Base-by-base conservation (phyloP, 257 asterid species). In the Orobanche coerulescens region DNA sequence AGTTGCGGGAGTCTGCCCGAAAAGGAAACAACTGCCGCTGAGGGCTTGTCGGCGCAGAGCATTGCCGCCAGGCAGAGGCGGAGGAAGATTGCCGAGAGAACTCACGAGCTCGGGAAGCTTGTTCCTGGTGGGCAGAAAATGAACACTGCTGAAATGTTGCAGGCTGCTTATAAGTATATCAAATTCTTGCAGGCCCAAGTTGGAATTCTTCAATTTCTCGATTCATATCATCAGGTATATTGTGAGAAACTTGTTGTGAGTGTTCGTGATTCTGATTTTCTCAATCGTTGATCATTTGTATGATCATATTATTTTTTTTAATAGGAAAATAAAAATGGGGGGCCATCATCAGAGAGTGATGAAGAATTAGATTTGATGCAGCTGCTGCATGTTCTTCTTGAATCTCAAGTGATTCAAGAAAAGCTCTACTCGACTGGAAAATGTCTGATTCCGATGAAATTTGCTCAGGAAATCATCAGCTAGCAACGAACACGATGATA, bases 111-210 rank as follows among this genome's bases (percentile, higher is more conserved):
- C 1, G 94, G 96, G 42, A 88, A 91, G 76, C 81, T 83, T 18
- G 78, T 91, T 13, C 95, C 97, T 0, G 96, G 97, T 7, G 97
- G 88, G 5, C 84, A 72, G 14, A 91, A 81, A 39, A 82, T 91
- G 97, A 91, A 88, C 73, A 88, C 95, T 61, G 95, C 97, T 12
- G 96, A 91, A 49, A 91, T 91, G 96, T 72, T 91, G 49, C 82
- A 82, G 36, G 77, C 96, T 50, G 95, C 96, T 44, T 83, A 53
- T 49, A 85, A 85, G 48, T 85, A 91, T 33, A 73, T 91, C 71
- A 91, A 80, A 40, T 87, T 60, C 72, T 66, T 91, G 84, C 86
- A 87, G 65, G 87, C 97, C 1, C 96, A 88, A 67, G 77, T 81
- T 61, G 77, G 80, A 6, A 16, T 87, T 70, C 86, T 91, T 13